Conservation (phyloP, 768 basidiomycete species). For the Psilocybe sp. region DNA sequence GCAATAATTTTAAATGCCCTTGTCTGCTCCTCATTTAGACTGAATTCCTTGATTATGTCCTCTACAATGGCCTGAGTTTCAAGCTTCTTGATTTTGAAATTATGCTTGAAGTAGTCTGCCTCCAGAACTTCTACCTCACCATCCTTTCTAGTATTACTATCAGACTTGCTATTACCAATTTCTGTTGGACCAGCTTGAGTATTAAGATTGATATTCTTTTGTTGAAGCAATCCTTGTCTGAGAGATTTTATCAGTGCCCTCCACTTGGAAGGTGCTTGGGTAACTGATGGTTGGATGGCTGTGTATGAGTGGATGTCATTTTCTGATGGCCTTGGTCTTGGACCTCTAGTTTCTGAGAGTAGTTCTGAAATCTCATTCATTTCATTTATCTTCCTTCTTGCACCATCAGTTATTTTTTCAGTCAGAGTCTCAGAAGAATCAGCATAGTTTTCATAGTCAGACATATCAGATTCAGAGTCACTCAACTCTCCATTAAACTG, state of each 20-base stretch:
- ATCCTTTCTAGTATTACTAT: background rate
- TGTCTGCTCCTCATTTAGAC: slow-evolving; percentile 26
- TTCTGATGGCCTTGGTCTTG: background rate
- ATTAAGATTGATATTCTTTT: too few species aligned
- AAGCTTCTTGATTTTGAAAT: background rate
- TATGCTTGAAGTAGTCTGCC: background rate
- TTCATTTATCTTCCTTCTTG: background rate
- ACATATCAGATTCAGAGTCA: background rate
- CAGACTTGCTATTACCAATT: too few species aligned
- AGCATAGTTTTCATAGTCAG: background rate
- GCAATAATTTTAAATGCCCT: slow-evolving; percentile 29
- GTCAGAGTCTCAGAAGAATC: too few species aligned
- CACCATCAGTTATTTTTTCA: background rate
- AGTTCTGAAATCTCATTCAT: background rate
- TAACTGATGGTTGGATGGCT: background rate
- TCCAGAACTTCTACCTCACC: background rate
- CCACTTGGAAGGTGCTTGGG: background rate
- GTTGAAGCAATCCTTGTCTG: too few species aligned
- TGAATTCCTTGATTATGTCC: slow-evolving; percentile 8
- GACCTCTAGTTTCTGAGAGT: background rate
- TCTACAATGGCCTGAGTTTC: background rate
- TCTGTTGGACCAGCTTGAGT: too few species aligned
- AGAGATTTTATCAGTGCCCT: background rate
- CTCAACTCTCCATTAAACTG: slow-evolving; percentile 10
- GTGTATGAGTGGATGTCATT: background rate